Evolutionary conservation across 352 stramenopile genomes (phyloP).

Genomic region (Globisporangium nodosum): DNA sequence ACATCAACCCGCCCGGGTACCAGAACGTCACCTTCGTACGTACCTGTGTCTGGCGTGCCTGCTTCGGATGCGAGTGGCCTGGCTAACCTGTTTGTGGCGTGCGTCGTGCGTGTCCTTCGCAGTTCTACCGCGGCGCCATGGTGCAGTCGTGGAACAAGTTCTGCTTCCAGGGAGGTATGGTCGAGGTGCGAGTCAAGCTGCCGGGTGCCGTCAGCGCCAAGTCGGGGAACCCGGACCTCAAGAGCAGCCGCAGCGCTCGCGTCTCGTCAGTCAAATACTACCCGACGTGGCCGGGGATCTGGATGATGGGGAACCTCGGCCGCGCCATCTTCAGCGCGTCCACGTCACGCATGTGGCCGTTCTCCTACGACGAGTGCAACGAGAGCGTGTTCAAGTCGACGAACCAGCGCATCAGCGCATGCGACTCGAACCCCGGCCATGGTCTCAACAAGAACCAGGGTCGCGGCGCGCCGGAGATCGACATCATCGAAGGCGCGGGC

Average conservation of each 20-base stretch:
- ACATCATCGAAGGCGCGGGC: constrained; percentile 90
- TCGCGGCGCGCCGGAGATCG: constrained; percentile 93
- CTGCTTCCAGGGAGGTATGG: constrained; percentile 92
- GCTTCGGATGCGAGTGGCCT: too few species aligned
- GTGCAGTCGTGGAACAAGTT: constrained; percentile 94
- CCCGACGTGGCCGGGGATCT: constrained; percentile 92
- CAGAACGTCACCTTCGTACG: constrained; percentile 33
- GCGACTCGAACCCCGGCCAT: constrained; percentile 87
- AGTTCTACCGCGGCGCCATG: constrained; percentile 68
- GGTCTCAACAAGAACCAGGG: constrained; percentile 87
- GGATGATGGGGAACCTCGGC: constrained; percentile 22
- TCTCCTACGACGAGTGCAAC: constrained; percentile 93
- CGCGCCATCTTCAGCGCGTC: constrained; percentile 26
- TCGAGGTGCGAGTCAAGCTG: constrained; percentile 87
- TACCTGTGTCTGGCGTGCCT: background rate
- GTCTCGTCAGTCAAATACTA: constrained; percentile 34
- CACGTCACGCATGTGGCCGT: constrained; percentile 94
- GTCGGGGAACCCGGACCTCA: constrained; percentile 33
- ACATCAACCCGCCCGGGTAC: constrained; percentile 44
- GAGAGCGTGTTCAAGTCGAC: constrained; percentile 38
- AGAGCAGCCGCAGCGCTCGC: too few species aligned
- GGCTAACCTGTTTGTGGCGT: too few species aligned
- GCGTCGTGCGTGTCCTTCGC: constrained; percentile 19
- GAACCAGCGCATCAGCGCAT: constrained; percentile 84
- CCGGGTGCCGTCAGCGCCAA: constrained; percentile 58